phyloP scores from a whole-genome alignment of 2,329 filamentous ascomycete species.

The Cryphonectria radicalis region DNA sequence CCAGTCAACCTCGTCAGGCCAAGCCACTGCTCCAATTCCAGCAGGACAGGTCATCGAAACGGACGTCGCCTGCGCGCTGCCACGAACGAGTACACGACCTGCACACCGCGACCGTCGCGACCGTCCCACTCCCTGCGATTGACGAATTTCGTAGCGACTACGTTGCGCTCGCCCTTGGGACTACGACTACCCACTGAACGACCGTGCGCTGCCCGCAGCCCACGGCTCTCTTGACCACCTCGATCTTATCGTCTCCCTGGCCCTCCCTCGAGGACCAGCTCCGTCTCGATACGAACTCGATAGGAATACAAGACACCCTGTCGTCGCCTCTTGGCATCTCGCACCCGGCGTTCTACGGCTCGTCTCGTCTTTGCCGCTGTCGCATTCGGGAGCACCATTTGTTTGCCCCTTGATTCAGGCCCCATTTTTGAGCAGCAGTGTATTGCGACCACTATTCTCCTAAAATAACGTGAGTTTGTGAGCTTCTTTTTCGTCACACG shows the following conservation, averaged over 20 bases:
- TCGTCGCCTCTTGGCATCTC: conserved; percentile 1
- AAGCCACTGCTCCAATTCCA: conserved; percentile 8
- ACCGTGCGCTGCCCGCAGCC: conserved; percentile 7
- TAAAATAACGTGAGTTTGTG: conserved; percentile 24
- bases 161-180: conserved; percentile 13
- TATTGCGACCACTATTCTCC: conserved; percentile 13
- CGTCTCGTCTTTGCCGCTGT: conserved; percentile 14
- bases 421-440: conserved; percentile 12
- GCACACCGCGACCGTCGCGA: conserved; percentile 15
- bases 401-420: conserved; percentile 7
- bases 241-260: conserved; percentile 1
- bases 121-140: conserved; percentile 16
- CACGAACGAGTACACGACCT: conserved; percentile 23
- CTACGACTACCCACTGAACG: conserved; percentile 6
- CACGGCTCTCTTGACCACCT: conserved; percentile 6
- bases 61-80: conserved; percentile 6
- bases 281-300: conserved; percentile 8
- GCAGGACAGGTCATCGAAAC: background rate
- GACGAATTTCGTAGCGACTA: conserved; percentile 17
- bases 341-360: conserved; percentile 17
- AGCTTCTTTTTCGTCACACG: background rate
- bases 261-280: conserved; percentile 1
- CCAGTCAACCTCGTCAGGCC: background rate
- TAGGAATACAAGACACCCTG: conserved; percentile 10
- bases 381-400: conserved; percentile 16